phyloP scores from a whole-genome alignment of 441 rosid species.

The Adansonia madagascariensis region DNA sequence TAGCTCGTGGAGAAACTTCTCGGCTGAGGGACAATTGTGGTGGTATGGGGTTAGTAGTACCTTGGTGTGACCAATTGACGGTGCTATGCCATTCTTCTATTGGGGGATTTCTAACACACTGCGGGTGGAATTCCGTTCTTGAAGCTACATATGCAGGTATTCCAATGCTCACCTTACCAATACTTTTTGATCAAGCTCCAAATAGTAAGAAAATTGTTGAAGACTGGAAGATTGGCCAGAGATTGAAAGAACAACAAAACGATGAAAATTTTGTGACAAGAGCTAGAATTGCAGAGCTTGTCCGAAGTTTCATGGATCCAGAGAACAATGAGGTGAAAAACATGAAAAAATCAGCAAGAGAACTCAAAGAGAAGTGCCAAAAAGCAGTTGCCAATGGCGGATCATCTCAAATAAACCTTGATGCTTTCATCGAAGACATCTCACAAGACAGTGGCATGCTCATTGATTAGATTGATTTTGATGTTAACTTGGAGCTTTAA shows the following conservation, averaged over 20 bases:
- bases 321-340: conserved; percentile 10
- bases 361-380: conserved; percentile 6
- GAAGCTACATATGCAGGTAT: conserved; percentile 38
- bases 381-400: conserved; percentile 4
- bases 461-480: neutral
- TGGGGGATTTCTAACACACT: conserved; percentile 36
- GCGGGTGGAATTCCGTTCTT: conserved; percentile 28
- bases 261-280: conserved; percentile 1
- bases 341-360: conserved; percentile 13
- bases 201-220: conserved; percentile 37
- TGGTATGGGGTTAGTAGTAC: conserved; percentile 31
- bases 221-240: conserved; percentile 41
- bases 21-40: neutral
- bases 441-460: conserved; percentile 1
- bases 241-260: neutral
- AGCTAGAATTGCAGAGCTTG: conserved; percentile 3
- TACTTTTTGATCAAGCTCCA: conserved; percentile 34
- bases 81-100: conserved; percentile 39
- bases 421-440: conserved; percentile 28
- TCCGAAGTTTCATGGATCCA: conserved; percentile 26
- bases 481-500: neutral
- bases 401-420: conserved; percentile 21
- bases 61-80: conserved; percentile 49
- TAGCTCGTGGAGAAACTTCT: conserved; percentile 26
- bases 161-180: conserved; percentile 43